A percentile compares a stretch with the other conserved stretches of the same genome.
Conservation (phyloP, 257 asterid species). For the Schizonepeta tenuifolia region DNA sequence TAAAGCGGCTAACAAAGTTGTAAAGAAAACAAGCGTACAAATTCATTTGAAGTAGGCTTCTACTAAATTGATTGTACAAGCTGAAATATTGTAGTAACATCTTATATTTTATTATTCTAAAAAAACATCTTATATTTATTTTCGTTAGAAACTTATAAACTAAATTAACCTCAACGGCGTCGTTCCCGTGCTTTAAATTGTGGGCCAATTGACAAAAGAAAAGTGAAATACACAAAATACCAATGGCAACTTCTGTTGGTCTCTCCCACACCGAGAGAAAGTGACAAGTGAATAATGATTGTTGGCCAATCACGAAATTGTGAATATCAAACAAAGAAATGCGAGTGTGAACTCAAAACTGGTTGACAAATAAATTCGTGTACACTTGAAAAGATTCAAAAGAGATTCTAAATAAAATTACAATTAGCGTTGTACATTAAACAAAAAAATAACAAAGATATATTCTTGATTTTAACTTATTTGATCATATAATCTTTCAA, state of each 20-base stretch:
- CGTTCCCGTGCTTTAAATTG: not conserved
- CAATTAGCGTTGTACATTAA: not conserved
- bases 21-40: too few species aligned
- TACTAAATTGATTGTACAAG: too few species aligned
- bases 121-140: too few species aligned
- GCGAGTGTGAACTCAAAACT: constrained; percentile 6
- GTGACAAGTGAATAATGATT: constrained; percentile 16
- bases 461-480: too few species aligned
- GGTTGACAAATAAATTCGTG: constrained; percentile 6
- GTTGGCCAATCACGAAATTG: not conserved
- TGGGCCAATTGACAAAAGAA: not conserved
- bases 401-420: not conserved
- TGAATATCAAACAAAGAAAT: not conserved
- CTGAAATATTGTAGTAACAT: too few species aligned
- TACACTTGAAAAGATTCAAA: constrained; percentile 28
- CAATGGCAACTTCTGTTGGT: not conserved
- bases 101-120: too few species aligned
- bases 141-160: not conserved
- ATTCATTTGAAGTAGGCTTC: too few species aligned
- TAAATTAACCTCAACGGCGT: not conserved
- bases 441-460: not conserved
- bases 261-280: constrained; percentile 7
- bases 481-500: too few species aligned
- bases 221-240: not conserved
- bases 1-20: too few species aligned